Evolutionary conservation across 2,329 filamentous ascomycete genomes (phyloP), one percentile per base, ranked within the genome.

Genomic region (Emydomyces testavorans): DNA sequence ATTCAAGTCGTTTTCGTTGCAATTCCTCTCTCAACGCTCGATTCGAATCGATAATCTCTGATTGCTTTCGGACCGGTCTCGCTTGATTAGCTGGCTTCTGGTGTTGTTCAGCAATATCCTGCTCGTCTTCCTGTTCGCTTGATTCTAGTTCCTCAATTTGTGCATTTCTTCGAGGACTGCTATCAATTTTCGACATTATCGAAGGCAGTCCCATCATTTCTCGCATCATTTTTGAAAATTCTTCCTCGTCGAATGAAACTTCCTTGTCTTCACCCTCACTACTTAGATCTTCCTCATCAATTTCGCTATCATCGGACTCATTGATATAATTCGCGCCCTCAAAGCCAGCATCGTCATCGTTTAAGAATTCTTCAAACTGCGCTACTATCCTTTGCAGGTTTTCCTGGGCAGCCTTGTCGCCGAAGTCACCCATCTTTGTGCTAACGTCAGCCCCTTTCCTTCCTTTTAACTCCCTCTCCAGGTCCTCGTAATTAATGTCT

Each of bases 321-420:
- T 77, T 73, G 24, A 72, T 63, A 21, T 85, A 65, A 50, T 86
- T 80, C 0, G 82, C 85, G 0, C 88, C 90, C 39, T 94, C 88
- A 4, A 80, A 63, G 1, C 85, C 89, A 0, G 88, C 87, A 38
- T 75, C 76, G 8, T 93, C 84, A 57, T 96, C 86, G 48, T 93
- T 85, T 38, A 98, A 66, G 57, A 98, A 96, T 10, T 83, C 74
- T 60, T 95, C 88, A 59, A 98, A 96, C n/a, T 87, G 79, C 39
- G 85, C 83, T 0, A 98, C 92, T 62, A 96, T 94, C 60, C 90
- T 90, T 46, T 83, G 81, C 18, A 98, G 71, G 60, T 94, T 70
- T 54, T 68, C 65, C 46, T 72, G 63, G 1, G 68, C 61, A 6
- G 59, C 62, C 32, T 67, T 65, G 37, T 69, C 66, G n/a, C 70